Percentiles rank a stretch among this genome's conserved stretches.
Evolutionary conservation across 306 rosid genomes (phyloP).

Genomic region (Trichosanthes truncata): DNA sequence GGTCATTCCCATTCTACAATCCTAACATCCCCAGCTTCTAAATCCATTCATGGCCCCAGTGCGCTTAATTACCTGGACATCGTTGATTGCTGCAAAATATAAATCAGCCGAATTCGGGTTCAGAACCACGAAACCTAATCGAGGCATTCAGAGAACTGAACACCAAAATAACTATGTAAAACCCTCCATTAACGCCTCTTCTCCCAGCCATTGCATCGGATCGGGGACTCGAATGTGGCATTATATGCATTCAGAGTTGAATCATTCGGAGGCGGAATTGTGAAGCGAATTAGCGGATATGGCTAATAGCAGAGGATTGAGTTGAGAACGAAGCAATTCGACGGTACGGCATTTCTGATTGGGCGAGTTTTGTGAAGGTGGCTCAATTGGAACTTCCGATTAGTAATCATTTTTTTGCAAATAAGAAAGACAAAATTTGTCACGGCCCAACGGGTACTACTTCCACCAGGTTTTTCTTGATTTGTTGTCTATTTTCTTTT

Average conservation of each 20-base stretch:
- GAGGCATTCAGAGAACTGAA: not conserved
- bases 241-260: not conserved
- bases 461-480: no score
- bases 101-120: not conserved
- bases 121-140: not conserved
- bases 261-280: not conserved
- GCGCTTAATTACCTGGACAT: not conserved
- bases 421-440: no score
- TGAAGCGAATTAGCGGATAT: not conserved
- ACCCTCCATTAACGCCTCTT: not conserved
- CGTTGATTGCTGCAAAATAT: not conserved
- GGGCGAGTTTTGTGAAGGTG: no score
- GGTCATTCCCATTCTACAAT: not conserved
- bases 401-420: no score
- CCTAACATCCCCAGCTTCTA: not conserved
- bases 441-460: no score
- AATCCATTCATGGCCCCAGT: not conserved
- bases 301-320: no score
- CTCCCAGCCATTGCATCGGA: not conserved
- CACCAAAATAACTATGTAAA: not conserved
- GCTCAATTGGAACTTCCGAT: no score
- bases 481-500: no score
- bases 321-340: no score
- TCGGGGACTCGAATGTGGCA: not conserved
- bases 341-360: no score